Evolutionary conservation across 1,284 basidiomycete species (phyloP), one percentile per base, ranked within the genome.

Genomic region (Butyriboletus appendiculatus): DNA sequence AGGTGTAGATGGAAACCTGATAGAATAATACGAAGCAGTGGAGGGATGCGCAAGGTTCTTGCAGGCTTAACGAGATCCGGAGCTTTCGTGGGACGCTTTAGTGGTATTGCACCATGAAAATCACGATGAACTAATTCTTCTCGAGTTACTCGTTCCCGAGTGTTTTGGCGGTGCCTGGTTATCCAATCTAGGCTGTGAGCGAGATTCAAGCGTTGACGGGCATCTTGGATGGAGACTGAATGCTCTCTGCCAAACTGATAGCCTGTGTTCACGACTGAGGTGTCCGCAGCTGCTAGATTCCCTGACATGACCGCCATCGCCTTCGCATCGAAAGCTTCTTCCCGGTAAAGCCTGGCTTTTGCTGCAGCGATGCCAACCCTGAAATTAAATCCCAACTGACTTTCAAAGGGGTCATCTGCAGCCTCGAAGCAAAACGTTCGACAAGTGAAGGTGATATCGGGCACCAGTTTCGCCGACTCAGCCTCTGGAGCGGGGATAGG

Each of bases 361-460:
- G 89, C 86, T 55, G 95, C 95, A 45, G 86, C 83, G 37, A 83
- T 73, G 0, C 94, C 95, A 33, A 86, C 82, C 52, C 84, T 81
- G 81, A 86, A 93, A 35, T 94, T 90, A 14, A 92, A 76, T 46
- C 86, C 90, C 33, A 98, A 72, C 57, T 80, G 84, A 24, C 85
- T 84, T 72, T 99, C 96, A 52, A 98, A 84, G 0, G 88, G 83
- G 66, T 96, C 92, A 68, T 99, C 96, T 24, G 86, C 83, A n/a
- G 87, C 88, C 70, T 98, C 95, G 6, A 94, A 69, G 62, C 81
- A 82, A 41, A 93, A 59, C 45, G 76, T 76, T 24, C 82, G 76
- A 39, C 96, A 73, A 33, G 73, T 77, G 49, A 98, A 68, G 4
- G 74, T 74, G 40, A 97, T 65, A 43, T 78, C 76, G 0, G 94